Base-by-base conservation (phyloP, 495 filamentous ascomycete genomes). In the Friedmanniomyces endolithicus region DNA sequence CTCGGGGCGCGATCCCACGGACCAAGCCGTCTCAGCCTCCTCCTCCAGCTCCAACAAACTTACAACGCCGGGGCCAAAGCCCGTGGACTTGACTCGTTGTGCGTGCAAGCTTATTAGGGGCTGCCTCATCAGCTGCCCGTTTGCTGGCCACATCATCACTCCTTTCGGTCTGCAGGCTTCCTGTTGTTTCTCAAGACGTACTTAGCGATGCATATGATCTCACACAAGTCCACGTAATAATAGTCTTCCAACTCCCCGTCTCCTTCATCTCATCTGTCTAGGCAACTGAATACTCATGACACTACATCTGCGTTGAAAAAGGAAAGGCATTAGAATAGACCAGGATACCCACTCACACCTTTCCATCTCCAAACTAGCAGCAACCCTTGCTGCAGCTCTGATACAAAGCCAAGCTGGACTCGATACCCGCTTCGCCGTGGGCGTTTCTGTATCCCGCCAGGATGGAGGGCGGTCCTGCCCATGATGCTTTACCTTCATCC, bases 401-500 rank as follows among this genome's bases (percentile, higher is more conserved):
- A 47, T 27, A 4, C 3, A 14, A 45, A 7, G 19, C 16, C 51
- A 55, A 48, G 29, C 47, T 58, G 56, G 56, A 58, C 41, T 58
- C 56, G 2, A 35, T 58, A 31, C 56, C 56, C 7, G 16, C 19
- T 6, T 14, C 49, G 23, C 57, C 57, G 6, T 59, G 57, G 57
- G 44, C 44, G 22, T 59, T 51, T 22, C 33, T 39, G 16, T 9
- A 24, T 6, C 25, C 17, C 45, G 51, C 16, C 22, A 41, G 11
- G 19, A 54, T 54, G 52, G 29, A 47, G 17, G 23, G 20, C 40
- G n/a, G n/a, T n/a, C n/a, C n/a, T n/a, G n/a, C n/a, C n/a, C n/a
- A n/a, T n/a, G n/a, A n/a, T 14, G 17, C 17, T 19, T 33, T 40
- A 48, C 40, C 52, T 31, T 4, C 25, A 11, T 1, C 7, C 3